Evolutionary conservation across 2,329 filamentous ascomycete genomes (phyloP).

Genomic region (Pseudogymnoascus sp.): DNA sequence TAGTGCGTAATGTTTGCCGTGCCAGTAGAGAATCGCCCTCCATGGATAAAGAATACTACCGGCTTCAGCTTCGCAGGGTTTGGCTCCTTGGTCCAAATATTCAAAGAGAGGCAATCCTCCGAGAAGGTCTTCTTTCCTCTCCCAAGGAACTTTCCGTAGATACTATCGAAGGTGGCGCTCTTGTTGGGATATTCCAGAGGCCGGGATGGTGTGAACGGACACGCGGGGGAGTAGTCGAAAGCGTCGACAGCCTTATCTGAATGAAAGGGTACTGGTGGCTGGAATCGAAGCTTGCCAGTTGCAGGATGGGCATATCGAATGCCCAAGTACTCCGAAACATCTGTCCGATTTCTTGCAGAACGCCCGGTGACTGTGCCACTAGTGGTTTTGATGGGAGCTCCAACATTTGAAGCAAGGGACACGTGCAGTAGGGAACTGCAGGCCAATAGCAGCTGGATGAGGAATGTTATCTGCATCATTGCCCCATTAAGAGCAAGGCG

Average conservation of each 20-base stretch:
- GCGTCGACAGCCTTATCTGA: neutral
- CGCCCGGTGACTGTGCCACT: constrained; percentile 9
- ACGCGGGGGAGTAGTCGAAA: neutral
- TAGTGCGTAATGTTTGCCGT: constrained; percentile 34
- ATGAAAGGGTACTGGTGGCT: neutral
- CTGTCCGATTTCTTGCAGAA: constrained; percentile 5
- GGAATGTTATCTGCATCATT: neutral
- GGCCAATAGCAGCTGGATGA: neutral
- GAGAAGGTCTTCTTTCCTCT: constrained; percentile 11
- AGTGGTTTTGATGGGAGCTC: constrained; percentile 3
- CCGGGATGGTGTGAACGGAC: neutral
- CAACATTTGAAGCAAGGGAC: neutral
- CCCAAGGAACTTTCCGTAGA: constrained; percentile 11
- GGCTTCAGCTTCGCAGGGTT: constrained; percentile 30
- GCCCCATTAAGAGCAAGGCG: neutral
- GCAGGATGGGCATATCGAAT: constrained; percentile 11
- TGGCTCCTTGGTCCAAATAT: constrained; percentile 33
- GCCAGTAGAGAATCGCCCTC: constrained; percentile 35
- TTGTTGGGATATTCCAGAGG: constrained; percentile 12
- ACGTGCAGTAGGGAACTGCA: neutral
- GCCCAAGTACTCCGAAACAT: constrained; percentile 11
- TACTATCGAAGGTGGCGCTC: constrained; percentile 11
- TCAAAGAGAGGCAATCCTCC: constrained; percentile 34
- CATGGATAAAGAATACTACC: constrained; percentile 40
- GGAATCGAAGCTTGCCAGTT: constrained; percentile 7